Evolutionary conservation across 2,329 filamentous ascomycete species (phyloP), one percentile per base, ranked within the genome.

Genomic region (Pseudohalonectria lignicola): DNA sequence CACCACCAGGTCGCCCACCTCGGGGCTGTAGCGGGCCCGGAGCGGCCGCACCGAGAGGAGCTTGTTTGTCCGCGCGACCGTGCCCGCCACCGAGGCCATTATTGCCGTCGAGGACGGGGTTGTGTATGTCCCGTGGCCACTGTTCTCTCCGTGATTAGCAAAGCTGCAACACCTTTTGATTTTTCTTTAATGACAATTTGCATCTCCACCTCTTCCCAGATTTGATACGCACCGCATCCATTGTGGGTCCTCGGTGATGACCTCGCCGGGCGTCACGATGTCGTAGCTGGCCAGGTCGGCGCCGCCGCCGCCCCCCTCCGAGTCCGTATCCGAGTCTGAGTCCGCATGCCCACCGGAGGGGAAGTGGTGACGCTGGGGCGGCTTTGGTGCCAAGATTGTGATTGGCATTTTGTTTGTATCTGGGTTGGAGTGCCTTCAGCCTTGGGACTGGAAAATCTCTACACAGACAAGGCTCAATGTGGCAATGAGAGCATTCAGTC

Each of bases 1-100:
- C 12, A 98, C 81, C 3, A 98, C 86, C 4, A 98, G 71, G 61
- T 98, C 92, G 49, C 92, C 92, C 43, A 98, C 95, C 60, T 95
- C 90, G 23, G 92, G 92, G 2, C 79, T 86, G 66, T 98, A 98
- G 44, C 92, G 82, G 15, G 92, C 88, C 44, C 88, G 86, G 3
- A 98, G 71, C 6, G 92, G 87, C 2, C 82, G 79, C 41, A 98
- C 84, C 2, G 86, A 94, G 47, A 98, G 79, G 34, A 98, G 79
- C 60, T 95, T 96, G 73, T 98, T 98, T 43, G 90, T 96, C 57
- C 88, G 90, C 54, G 83, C 80, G 26, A 96, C 71, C 6, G 82
- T 90, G 52, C 92, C 92, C 6, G 88, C 88, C 23, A 98, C 82
- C 5, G 92, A 94, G 34, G 86, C 88, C 41, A 82, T 76, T 54